Base-by-base conservation (phyloP, 2,329 filamentous ascomycete genomes). In the Pseudogymnoascus sp. region DNA sequence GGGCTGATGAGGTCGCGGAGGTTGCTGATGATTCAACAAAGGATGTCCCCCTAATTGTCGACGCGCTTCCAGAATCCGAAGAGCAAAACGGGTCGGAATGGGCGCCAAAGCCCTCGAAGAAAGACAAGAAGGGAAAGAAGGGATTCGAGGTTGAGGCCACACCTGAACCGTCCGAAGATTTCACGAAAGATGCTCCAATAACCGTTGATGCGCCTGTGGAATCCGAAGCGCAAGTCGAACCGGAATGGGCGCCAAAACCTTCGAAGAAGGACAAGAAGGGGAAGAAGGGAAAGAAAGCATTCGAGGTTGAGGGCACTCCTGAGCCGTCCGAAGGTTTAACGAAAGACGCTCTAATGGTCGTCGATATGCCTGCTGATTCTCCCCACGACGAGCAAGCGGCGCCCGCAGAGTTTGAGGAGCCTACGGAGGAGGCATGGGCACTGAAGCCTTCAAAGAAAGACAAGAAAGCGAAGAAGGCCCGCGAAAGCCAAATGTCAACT, bases 391-490 rank as follows among this genome's bases (percentile, higher is more conserved):
- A 48, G 8, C 41, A 48, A 15, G 13, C 41, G 4, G 41, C 41
- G 41, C 13, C 21, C 23, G n/a, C 28, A 59, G 28, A 41, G 19
- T 26, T 45, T 26, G 38, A 28, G n/a, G 26, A 59, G 13, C 37
- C 38, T 45, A 18, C 34, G n/a, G 38, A 28, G 26, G 35, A 48
- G 37, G 2, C 37, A 10, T 35, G 8, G n/a, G 26, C 39, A 52
- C 15, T 28, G 21, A 48, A 56, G 18, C 41, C 37, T 19, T 69
- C 69, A 6, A 73, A 73, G 61, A 73, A 73, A 63, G 67, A 68
- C 9, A 77, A 77, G 69, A 78, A 76, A 62, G 69, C 68, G 52
- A 70, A 70, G 59, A 70, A 69, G 28, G 28, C 45, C 12, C 23
- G 21, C 13, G 59, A 35, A 38, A 37, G 35, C n/a, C 18, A 26